Evolutionary conservation across 768 basidiomycete genomes (phyloP).

Genomic region (Artomyces pyxidatus): DNA sequence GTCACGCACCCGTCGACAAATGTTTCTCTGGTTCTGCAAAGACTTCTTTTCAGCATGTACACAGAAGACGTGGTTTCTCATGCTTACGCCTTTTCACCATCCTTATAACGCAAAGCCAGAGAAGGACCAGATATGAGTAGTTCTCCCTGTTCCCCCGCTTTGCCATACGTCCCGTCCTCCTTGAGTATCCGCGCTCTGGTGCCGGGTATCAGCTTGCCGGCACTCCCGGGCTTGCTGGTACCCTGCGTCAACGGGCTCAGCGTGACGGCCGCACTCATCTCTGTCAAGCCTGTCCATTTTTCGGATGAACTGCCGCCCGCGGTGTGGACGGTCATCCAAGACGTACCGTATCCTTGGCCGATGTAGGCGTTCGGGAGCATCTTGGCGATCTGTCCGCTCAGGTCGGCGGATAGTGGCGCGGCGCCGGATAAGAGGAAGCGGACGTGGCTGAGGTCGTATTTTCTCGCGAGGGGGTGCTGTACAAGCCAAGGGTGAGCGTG

Average conservation of each 20-base stretch:
- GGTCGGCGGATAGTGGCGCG: constrained; percentile 27
- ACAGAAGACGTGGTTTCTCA: background rate
- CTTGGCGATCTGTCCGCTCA: constrained; percentile 33
- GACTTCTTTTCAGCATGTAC: background rate
- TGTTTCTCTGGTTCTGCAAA: constrained; percentile 52
- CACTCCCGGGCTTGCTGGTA: constrained; percentile 43
- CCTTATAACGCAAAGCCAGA: constrained; percentile 36
- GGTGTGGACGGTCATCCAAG: no score
- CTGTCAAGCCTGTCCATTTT: constrained; percentile 63
- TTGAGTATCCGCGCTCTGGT: constrained; percentile 42
- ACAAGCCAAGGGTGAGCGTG: background rate
- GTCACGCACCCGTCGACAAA: constrained; percentile 54
- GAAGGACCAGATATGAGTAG: constrained; percentile 37
- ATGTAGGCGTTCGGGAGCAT: constrained; percentile 47
- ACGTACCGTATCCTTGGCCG: constrained; percentile 53
- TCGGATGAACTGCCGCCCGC: no score
- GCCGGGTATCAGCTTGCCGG: constrained; percentile 41
- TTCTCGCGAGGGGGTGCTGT: constrained; percentile 23
- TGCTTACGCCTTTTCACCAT: constrained; percentile 52
- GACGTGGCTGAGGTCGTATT: constrained; percentile 22
- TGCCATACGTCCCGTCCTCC: constrained; percentile 42
- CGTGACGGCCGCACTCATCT: constrained; percentile 44
- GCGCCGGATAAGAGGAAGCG: constrained; percentile 24
- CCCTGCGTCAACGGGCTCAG: constrained; percentile 41
- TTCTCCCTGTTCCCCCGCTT: constrained; percentile 51